Percentiles rank a stretch among this genome's conserved stretches.
Evolutionary conservation across 371 early-diverging fungal species (phyloP).

Genomic region (Zancudomyces culisetae): DNA sequence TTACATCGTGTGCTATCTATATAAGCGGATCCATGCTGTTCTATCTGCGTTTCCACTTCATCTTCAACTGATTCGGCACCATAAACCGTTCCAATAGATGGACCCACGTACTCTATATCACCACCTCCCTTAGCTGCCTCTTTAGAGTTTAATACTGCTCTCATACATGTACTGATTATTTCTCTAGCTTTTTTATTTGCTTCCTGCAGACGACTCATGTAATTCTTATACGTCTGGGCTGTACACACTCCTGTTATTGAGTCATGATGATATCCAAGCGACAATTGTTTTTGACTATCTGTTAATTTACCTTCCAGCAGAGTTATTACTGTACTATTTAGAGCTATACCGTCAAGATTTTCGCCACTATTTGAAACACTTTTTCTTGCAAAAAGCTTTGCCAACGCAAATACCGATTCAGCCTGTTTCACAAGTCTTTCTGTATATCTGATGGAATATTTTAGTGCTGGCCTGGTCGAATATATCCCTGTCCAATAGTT

Average conservation of each 20-base stretch:
- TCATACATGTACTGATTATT: not conserved
- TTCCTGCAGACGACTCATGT: constrained; percentile 7
- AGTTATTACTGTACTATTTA: constrained; percentile 3
- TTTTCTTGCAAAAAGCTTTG: constrained; percentile 3
- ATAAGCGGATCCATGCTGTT: not conserved
- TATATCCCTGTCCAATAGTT: constrained; percentile 24
- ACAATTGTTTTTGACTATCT: constrained; percentile 17
- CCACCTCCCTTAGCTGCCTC: not conserved
- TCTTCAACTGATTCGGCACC: not conserved
- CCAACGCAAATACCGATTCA: constrained; percentile 13
- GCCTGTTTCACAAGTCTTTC: constrained; percentile 17
- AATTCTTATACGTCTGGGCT: constrained; percentile 8
- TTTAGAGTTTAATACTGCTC: not conserved
- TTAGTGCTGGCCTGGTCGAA: constrained; percentile 14
- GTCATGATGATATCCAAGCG: constrained; percentile 22
- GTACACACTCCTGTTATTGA: constrained; percentile 21
- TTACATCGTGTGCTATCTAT: not conserved
- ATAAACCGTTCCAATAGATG: not conserved
- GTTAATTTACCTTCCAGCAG: constrained; percentile 11
- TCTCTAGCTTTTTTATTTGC: constrained; percentile 6
- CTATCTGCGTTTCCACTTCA: not conserved
- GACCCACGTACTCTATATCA: not conserved
- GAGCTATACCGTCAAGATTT: too few species aligned
- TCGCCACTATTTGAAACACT: not conserved
- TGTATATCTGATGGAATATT: constrained; percentile 13